Conservation (phyloP, 1,284 basidiomycete species). For the Leccinum subrobustum region DNA sequence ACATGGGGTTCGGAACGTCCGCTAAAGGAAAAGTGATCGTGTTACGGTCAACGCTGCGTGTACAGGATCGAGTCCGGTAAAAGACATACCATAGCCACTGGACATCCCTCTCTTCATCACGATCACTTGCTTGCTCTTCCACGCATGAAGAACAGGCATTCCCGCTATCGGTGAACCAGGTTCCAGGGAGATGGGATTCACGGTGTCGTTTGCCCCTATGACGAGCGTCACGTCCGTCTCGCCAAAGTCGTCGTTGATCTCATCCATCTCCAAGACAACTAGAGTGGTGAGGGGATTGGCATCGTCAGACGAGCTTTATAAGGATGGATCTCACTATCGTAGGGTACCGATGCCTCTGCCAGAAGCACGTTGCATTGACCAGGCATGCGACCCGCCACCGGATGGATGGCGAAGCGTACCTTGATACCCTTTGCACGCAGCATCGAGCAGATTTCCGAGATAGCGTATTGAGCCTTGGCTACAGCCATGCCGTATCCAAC, state of each 20-base stretch:
- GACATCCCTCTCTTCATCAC: slow-evolving; percentile 90
- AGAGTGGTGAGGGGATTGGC: not conserved
- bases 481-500: slow-evolving; percentile 90
- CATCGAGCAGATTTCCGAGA: slow-evolving; percentile 75
- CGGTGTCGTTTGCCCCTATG: slow-evolving; percentile 88
- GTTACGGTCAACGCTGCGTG: not conserved
- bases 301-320: slow-evolving; percentile 2
- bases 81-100: slow-evolving; percentile 67
- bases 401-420: slow-evolving; percentile 69
- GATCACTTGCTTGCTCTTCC: slow-evolving; percentile 88
- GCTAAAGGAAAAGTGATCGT: slow-evolving; percentile 42
- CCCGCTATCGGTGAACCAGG: slow-evolving; percentile 82
- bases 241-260: slow-evolving; percentile 86
- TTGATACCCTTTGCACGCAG: slow-evolving; percentile 71
- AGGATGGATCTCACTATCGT: slow-evolving; percentile 64
- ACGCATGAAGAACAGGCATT: slow-evolving; percentile 86
- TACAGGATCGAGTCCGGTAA: not conserved
- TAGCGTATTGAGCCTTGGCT: slow-evolving; percentile 84
- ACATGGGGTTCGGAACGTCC: slow-evolving; percentile 87
- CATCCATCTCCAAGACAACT: slow-evolving; percentile 90
- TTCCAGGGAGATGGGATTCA: slow-evolving; percentile 87
- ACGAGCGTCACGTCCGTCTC: slow-evolving; percentile 84
- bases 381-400: slow-evolving; percentile 75
- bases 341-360: slow-evolving; percentile 85
- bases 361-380: slow-evolving; percentile 86